A percentile compares a stretch with the other conserved stretches of the same genome.
phyloP scores from a whole-genome alignment of 345 rosid species.

The Angophora floribunda region DNA sequence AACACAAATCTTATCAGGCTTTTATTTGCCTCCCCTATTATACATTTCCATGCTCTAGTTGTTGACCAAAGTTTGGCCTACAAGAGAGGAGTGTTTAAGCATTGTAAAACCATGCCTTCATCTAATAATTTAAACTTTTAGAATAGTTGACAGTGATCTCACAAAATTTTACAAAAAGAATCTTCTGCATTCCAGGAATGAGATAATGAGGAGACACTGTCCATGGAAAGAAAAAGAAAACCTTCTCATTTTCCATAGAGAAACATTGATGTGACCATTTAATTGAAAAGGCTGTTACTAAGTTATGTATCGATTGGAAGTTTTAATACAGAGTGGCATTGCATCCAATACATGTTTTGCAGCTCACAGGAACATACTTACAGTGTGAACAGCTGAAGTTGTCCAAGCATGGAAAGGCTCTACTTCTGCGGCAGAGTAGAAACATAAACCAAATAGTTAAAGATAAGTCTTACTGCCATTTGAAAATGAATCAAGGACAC shows the following conservation, averaged over 20 bases:
- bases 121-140: background rate
- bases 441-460: background rate
- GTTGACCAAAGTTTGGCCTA: background rate
- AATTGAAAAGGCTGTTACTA: background rate
- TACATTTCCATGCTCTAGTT: background rate
- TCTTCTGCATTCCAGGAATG: background rate
- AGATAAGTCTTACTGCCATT: background rate
- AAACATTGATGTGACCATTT: background rate
- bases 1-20: background rate
- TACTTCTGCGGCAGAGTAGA: slow-evolving; percentile 5
- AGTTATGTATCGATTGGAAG: background rate
- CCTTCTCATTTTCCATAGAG: background rate
- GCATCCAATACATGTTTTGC: background rate
- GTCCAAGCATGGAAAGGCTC: slow-evolving; percentile 21
- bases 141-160: background rate
- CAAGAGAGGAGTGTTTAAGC: background rate
- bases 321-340: background rate
- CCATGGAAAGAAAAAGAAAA: background rate
- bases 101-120: background rate
- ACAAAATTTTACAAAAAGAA: background rate
- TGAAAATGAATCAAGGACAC: background rate
- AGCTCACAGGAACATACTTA: slow-evolving; percentile 9
- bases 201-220: background rate
- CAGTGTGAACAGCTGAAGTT: slow-evolving; percentile 24
- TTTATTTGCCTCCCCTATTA: background rate